These are phyloP conservation scores for Cucurbita pepo DNA, from an alignment of 306 rosid species.

Conservation along the genomic window DNA sequence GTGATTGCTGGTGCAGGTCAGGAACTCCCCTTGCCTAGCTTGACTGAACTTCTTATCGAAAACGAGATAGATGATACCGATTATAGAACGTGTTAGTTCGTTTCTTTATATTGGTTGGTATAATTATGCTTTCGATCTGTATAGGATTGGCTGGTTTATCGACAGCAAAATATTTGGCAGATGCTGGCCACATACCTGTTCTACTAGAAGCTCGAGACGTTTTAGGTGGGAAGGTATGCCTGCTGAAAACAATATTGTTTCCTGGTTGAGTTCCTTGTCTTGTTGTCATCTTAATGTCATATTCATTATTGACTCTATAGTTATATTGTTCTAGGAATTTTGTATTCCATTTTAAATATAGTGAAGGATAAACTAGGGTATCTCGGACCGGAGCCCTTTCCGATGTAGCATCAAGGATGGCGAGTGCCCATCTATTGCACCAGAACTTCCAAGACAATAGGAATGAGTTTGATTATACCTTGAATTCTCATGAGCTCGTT, in stretches of 20 bases:
- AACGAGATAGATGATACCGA: neutral
- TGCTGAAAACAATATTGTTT: neutral
- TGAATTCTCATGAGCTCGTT: too few species aligned
- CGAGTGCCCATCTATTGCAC: too few species aligned
- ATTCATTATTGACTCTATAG: too few species aligned
- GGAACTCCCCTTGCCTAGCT: neutral
- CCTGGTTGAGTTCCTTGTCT: neutral
- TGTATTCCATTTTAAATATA: too few species aligned
- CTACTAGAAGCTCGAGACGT: constrained; percentile 90
- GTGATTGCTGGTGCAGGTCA: constrained; percentile 95
- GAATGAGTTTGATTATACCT: too few species aligned
- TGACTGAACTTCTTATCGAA: neutral
- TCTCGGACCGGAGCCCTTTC: too few species aligned
- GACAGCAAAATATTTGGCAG: constrained; percentile 92
- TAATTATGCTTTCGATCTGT: constrained; percentile 8
- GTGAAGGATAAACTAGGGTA: too few species aligned
- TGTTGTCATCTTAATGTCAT: too few species aligned
- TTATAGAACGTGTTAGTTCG: neutral
- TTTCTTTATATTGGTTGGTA: neutral
- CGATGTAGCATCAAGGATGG: too few species aligned
- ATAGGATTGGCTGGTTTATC: constrained; percentile 92
- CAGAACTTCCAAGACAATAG: too few species aligned
- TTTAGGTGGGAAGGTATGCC: constrained; percentile 80
- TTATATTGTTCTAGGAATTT: too few species aligned
- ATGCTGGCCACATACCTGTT: constrained; percentile 91